These are phyloP conservation scores for Thraustochytrium sp. DNA, from an alignment of 352 stramenopile genomes.

Conservation along the genomic window DNA sequence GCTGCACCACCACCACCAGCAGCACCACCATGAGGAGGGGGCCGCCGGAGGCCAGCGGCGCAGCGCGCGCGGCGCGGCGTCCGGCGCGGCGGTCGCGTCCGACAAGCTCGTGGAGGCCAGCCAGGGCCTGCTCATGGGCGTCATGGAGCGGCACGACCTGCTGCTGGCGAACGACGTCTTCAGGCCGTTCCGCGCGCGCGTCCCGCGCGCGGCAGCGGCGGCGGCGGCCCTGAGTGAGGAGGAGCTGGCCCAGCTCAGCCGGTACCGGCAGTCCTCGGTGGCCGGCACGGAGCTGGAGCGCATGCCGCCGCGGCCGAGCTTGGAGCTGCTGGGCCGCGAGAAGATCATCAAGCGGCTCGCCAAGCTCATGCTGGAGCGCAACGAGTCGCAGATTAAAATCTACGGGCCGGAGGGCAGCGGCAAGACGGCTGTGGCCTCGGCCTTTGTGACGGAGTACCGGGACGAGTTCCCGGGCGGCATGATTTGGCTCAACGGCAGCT, in stretches of 20 bases:
- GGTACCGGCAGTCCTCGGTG: not conserved
- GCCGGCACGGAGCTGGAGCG: not conserved
- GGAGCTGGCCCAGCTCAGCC: not conserved
- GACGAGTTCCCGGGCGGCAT: slow-evolving; percentile 23
- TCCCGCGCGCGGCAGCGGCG: not conserved
- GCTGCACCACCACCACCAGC: too few species aligned
- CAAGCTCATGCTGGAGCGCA: slow-evolving; percentile 26
- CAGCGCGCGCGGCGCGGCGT: too few species aligned
- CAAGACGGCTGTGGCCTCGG: not conserved
- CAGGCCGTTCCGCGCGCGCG: not conserved
- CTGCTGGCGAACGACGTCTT: slow-evolving; percentile 38
- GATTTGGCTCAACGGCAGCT: slow-evolving; percentile 17
- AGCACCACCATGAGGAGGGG: too few species aligned
- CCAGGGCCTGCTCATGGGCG: not conserved
- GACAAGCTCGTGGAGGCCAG: too few species aligned
- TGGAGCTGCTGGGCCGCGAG: not conserved
- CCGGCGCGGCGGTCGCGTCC: too few species aligned
- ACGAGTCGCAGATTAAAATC: slow-evolving; percentile 22
- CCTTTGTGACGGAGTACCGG: not conserved
- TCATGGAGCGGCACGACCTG: slow-evolving; percentile 27
- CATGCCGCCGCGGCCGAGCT: not conserved
- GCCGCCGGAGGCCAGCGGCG: too few species aligned
- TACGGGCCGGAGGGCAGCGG: slow-evolving; percentile 30
- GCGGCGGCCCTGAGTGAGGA: not conserved
- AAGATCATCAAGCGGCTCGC: slow-evolving; percentile 10